Conservation (phyloP, 1,284 basidiomycete genomes). For the Tylopilus sp. region DNA sequence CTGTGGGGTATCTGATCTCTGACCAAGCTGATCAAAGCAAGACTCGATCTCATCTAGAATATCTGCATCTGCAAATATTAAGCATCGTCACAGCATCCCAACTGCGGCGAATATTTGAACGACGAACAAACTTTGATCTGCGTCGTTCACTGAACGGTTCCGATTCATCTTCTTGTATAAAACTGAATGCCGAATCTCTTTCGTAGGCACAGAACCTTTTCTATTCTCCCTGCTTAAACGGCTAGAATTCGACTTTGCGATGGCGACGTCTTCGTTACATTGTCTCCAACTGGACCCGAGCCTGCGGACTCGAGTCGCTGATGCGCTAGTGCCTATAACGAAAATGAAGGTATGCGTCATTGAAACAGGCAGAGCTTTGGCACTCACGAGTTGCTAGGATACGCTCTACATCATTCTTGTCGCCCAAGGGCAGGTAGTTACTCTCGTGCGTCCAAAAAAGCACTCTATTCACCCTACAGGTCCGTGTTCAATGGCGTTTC, state of each 20-base stretch:
- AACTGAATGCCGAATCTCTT: slow-evolving; percentile 1
- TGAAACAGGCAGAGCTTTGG: neutral
- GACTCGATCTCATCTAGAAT: slow-evolving; percentile 91
- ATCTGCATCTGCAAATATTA: slow-evolving; percentile 88
- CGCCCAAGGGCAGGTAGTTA: slow-evolving; percentile 75
- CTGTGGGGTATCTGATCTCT: slow-evolving; percentile 16
- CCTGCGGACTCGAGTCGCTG: slow-evolving; percentile 67
- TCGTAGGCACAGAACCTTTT: slow-evolving; percentile 75
- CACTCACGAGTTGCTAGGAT: slow-evolving; percentile 49
- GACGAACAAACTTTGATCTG: slow-evolving; percentile 88
- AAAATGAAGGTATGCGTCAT: slow-evolving; percentile 65
- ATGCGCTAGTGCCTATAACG: slow-evolving; percentile 68
- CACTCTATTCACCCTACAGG: slow-evolving; percentile 94
- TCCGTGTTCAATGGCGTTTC: slow-evolving; percentile 30
- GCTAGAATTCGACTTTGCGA: slow-evolving; percentile 75
- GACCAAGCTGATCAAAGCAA: slow-evolving; percentile 51
- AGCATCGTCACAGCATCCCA: slow-evolving; percentile 86
- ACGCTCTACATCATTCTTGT: slow-evolving; percentile 87
- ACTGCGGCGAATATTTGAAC: slow-evolving; percentile 79
- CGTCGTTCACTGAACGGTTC: slow-evolving; percentile 77
- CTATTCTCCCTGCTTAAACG: slow-evolving; percentile 65
- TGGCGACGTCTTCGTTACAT: slow-evolving; percentile 75
- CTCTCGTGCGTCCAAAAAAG: slow-evolving; percentile 83
- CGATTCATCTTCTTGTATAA: neutral
- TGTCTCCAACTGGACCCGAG: slow-evolving; percentile 71